phyloP scores from a whole-genome alignment of 306 rosid species.

The Cucumis melo region DNA sequence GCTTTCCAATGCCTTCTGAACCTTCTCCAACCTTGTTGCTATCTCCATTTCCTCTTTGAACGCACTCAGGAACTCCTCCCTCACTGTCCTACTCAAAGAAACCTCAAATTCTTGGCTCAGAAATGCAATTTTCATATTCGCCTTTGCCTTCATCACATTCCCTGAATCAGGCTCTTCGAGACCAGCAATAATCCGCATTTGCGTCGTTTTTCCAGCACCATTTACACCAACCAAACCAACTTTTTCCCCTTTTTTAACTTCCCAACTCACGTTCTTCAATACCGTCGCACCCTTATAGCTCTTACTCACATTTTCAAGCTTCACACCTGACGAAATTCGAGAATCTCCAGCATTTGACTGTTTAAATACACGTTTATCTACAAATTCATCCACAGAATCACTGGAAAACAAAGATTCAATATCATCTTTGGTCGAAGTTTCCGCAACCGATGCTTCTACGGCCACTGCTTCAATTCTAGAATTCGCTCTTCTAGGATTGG shows the following conservation, averaged over 20 bases:
- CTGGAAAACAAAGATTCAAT: constrained; percentile 64
- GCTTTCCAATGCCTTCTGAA: constrained; percentile 82
- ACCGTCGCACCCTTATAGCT: constrained; percentile 70
- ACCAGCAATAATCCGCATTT: constrained; percentile 83
- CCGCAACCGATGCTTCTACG: constrained; percentile 26
- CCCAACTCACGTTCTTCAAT: constrained; percentile 73
- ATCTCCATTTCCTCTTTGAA: constrained; percentile 93
- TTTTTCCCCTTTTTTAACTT: constrained; percentile 81
- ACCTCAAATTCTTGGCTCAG: constrained; percentile 93
- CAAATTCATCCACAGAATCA: constrained; percentile 17
- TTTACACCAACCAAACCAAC: constrained; percentile 92
- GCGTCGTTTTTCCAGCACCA: constrained; percentile 93
- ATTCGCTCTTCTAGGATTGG: constrained; percentile 11
- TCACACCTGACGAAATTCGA: constrained; percentile 64
- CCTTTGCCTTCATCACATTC: constrained; percentile 55
- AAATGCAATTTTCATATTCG: constrained; percentile 78
- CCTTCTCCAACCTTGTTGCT: constrained; percentile 57
- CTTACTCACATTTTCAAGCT: constrained; percentile 57
- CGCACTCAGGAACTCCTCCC: constrained; percentile 83
- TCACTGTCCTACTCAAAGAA: constrained; percentile 61
- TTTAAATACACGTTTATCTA: constrained; percentile 24
- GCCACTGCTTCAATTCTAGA: constrained; percentile 28
- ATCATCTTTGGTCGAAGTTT: constrained; percentile 28
- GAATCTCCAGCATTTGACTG: constrained; percentile 51
- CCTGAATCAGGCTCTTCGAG: constrained; percentile 80